Base-by-base conservation (phyloP, 2,329 filamentous ascomycete species). In the Sporothrix luriei region DNA sequence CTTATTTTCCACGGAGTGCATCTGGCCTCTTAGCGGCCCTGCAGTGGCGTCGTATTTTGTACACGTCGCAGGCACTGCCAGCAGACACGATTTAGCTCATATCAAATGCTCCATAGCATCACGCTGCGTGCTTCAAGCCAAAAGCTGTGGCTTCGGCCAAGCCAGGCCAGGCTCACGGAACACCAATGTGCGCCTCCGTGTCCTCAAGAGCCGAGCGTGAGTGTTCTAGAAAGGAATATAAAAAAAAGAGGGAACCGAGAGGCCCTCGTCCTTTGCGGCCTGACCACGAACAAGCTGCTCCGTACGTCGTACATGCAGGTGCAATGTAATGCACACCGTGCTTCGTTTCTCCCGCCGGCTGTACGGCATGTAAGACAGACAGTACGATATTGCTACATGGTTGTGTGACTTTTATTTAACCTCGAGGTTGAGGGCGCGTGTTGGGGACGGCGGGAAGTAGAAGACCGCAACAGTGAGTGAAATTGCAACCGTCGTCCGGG, bases 11-110 rank as follows among this genome's bases (percentile, higher is more conserved):
- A 19, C 24, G 24, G 43, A 33, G 24, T 16, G 43, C 46, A 16
- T 46, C 26, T 65, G 33, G 19, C 49, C 26, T 21, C 14, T 55
- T 57, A 67, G 65, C 65, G 65, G 64, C 65, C 33, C 49, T 66
- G 64, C 51, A 67, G 65, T 57, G 65, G 51, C 21, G 65, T 67
- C 51, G 65, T n/a, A 67, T 67, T 66, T 43, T 67, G 65, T 67
- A 67, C 65, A 67, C 65, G 65, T 67, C 65, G 65, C 52, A 19
- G 33, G 13, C 29, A n/a, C 38, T 46, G 29, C 55, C 59, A 62
- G 29, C 55, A 62, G 59, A 16, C 59, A 62, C 40, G 21, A 26
- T 9, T 33, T 4, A 13, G 24, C n/a, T 46, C 43, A 11, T 65
- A 49, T n/a, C n/a, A n/a, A n/a, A 14, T 62, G 38, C 49, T 29